These are phyloP conservation scores for Cryphonectria carpinicola DNA, from an alignment of 2,329 filamentous ascomycete genomes.

Conservation along the genomic window DNA sequence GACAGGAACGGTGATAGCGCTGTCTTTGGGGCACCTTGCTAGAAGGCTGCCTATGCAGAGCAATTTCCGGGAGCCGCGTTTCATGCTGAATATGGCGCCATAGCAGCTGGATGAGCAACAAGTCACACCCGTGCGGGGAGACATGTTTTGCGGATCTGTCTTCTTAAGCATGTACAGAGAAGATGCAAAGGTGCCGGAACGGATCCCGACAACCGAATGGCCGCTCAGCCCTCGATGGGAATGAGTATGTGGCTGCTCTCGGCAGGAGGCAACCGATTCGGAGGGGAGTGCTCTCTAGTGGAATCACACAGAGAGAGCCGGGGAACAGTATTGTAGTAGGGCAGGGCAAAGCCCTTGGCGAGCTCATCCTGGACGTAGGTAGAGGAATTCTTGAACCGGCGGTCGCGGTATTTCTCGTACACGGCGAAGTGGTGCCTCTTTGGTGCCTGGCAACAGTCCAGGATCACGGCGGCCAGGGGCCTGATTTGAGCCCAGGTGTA, in stretches of 20 bases:
- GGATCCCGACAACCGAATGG: slow-evolving; percentile 11
- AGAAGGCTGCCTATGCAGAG: slow-evolving; percentile 24
- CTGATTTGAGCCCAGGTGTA: slow-evolving; percentile 88
- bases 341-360: slow-evolving; percentile 59
- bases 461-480: slow-evolving; percentile 74
- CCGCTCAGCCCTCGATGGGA: slow-evolving; percentile 28
- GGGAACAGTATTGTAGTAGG: slow-evolving; percentile 47
- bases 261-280: slow-evolving; percentile 20
- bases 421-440: slow-evolving; percentile 83
- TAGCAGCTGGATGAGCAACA: slow-evolving; percentile 28
- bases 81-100: slow-evolving; percentile 21
- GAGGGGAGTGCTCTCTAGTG: slow-evolving; percentile 27
- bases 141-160: slow-evolving; percentile 25
- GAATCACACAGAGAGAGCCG: slow-evolving; percentile 30
- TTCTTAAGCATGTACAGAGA: slow-evolving; percentile 30
- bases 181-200: slow-evolving; percentile 27
- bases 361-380: slow-evolving; percentile 79
- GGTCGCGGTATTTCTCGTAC: slow-evolving; percentile 89
- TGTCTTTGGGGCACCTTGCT: neutral
- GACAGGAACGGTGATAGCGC: slow-evolving; percentile 18
- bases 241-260: slow-evolving; percentile 25
- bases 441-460: slow-evolving; percentile 86
- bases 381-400: slow-evolving; percentile 84
- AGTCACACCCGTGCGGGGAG: slow-evolving; percentile 23
- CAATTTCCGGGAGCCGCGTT: slow-evolving; percentile 26